A percentile compares a stretch with the other conserved stretches of the same genome.
phyloP scores from a whole-genome alignment of 768 basidiomycete species.

The Daedalea quercina region DNA sequence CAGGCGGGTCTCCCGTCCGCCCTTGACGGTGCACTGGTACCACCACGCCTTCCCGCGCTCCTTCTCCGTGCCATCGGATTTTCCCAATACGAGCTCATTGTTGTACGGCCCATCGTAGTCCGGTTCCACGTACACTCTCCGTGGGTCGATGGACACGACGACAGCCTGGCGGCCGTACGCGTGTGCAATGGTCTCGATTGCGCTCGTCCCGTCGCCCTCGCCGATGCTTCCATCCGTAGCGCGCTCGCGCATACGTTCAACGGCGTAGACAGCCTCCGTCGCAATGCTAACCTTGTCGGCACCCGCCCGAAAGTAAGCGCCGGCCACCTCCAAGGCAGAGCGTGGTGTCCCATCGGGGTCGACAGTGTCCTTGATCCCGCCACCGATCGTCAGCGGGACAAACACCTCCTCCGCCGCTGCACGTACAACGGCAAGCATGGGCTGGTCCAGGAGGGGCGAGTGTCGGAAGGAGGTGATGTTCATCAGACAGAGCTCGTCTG shows the following conservation, averaged over 20 bases:
- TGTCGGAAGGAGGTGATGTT: constrained; percentile 99
- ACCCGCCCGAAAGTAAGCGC: constrained; percentile 92
- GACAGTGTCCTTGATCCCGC: constrained; percentile 92
- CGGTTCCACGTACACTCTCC: constrained; percentile 71
- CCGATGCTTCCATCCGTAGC: constrained; percentile 25
- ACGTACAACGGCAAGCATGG: constrained; percentile 94
- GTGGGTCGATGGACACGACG: constrained; percentile 95
- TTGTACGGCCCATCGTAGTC: constrained; percentile 64
- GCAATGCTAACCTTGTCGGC: constrained; percentile 99
- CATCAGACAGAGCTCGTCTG: constrained; percentile 95
- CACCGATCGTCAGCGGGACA: constrained; percentile 97
- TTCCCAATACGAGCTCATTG: constrained; percentile 49
- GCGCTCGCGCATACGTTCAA: constrained; percentile 66
- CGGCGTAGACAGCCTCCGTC: constrained; percentile 90
- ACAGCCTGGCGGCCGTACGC: constrained; percentile 95
- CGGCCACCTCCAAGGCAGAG: constrained; percentile 89
- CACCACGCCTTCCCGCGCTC: constrained; percentile 85
- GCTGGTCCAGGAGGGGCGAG: constrained; percentile 92
- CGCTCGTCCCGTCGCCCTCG: constrained; percentile 64
- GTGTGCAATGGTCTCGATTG: constrained; percentile 87
- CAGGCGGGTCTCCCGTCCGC: constrained; percentile 78
- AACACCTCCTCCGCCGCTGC: constrained; percentile 86
- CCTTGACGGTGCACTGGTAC: constrained; percentile 98
- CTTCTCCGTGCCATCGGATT: constrained; percentile 37
- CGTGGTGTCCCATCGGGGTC: constrained; percentile 92